These are phyloP conservation scores for Fusarium sp. DNA, from an alignment of 2,329 filamentous ascomycete genomes.

Conservation along the genomic window DNA sequence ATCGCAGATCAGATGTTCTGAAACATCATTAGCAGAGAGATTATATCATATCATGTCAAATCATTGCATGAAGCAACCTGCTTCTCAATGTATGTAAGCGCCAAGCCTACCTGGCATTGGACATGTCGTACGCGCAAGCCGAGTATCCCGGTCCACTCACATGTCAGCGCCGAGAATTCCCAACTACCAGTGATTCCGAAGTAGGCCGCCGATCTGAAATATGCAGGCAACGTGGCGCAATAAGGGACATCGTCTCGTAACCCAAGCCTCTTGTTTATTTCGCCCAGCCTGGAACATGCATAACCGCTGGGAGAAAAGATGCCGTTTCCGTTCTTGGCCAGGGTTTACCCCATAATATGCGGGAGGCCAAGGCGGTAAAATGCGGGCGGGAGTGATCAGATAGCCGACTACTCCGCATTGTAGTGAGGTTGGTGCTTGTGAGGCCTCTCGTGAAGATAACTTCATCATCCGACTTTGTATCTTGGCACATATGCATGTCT, in stretches of 20 bases:
- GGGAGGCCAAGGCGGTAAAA: neutral
- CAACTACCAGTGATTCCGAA: neutral
- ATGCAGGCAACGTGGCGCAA: conserved; percentile 14
- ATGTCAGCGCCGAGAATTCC: neutral
- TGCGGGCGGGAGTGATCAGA: neutral
- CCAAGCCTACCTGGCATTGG: conserved; percentile 9
- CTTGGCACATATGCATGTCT: conserved; percentile 21
- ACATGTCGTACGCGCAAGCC: conserved; percentile 9
- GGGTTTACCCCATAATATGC: neutral
- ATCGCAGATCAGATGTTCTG: neutral
- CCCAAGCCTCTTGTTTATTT: neutral
- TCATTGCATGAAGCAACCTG: neutral
- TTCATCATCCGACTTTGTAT: neutral
- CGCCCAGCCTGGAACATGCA: conserved; percentile 10
- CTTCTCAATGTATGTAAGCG: neutral
- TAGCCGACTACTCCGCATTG: neutral
- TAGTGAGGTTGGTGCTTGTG: neutral
- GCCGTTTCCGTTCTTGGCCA: conserved; percentile 12
- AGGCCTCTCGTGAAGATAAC: conserved; percentile 1
- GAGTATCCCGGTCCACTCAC: conserved; percentile 2
- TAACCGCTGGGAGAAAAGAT: neutral
- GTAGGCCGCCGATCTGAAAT: neutral
- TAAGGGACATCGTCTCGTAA: neutral
- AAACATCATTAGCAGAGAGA: neutral
- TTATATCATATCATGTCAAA: neutral